Conservation (phyloP, 768 basidiomycete species). For the Mycena vulgaris region DNA sequence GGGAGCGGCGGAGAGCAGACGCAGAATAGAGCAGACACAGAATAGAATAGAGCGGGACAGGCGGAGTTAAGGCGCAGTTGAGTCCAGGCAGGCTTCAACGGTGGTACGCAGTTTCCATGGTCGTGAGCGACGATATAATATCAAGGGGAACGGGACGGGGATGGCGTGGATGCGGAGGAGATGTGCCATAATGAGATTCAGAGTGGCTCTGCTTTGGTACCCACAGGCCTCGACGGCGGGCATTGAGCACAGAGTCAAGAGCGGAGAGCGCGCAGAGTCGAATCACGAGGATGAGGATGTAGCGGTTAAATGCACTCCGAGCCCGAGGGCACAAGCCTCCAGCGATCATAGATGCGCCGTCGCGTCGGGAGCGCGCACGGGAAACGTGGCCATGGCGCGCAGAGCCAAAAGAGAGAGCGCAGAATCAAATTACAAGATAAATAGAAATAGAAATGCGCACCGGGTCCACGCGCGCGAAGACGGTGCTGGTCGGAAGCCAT, state of each 20-base stretch:
- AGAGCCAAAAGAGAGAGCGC: slow-evolving; percentile 12
- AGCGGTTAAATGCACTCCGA: neutral
- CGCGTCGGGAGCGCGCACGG: slow-evolving; percentile 4
- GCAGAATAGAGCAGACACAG: too few species aligned
- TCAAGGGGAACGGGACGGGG: too few species aligned
- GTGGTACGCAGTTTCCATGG: too few species aligned
- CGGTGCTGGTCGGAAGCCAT: neutral
- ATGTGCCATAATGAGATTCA: slow-evolving; percentile 4
- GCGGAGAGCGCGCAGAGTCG: slow-evolving; percentile 1
- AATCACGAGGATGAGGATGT: slow-evolving; percentile 12
- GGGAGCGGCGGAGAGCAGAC: too few species aligned
- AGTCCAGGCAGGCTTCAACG: too few species aligned
- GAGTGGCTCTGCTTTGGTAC: slow-evolving; percentile 1
- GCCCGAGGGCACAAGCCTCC: too few species aligned
- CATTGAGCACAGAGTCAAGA: slow-evolving; percentile 17
- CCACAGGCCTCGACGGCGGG: slow-evolving; percentile 8
- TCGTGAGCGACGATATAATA: too few species aligned
- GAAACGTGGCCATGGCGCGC: slow-evolving; percentile 8
- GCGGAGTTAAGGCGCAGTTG: too few species aligned
- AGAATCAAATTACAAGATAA: slow-evolving; percentile 16
- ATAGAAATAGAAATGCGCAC: neutral
- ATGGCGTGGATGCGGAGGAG: too few species aligned
- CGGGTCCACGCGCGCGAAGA: slow-evolving; percentile 6
- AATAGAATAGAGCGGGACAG: too few species aligned
- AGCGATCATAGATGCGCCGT: neutral